phyloP scores from a whole-genome alignment of 2,329 filamentous ascomycete species.

The Penicillium olsonii region DNA sequence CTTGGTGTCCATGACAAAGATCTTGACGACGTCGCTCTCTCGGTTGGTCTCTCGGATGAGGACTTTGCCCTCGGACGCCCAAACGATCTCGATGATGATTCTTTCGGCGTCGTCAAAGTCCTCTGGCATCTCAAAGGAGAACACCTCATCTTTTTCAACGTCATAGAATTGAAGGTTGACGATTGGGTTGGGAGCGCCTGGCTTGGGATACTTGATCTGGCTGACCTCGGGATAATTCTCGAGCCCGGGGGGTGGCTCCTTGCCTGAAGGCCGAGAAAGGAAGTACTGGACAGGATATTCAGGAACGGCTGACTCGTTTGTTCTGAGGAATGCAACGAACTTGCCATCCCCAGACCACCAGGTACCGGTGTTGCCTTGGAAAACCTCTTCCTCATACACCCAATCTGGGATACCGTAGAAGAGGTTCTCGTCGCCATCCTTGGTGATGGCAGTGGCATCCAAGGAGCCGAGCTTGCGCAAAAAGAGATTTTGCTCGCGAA shows the following conservation, averaged over 20 bases:
- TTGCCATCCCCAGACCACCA: constrained; percentile 95
- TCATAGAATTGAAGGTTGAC: constrained; percentile 91
- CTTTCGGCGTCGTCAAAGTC: constrained; percentile 80
- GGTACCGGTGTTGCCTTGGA: constrained; percentile 75
- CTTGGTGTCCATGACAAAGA: constrained; percentile 79
- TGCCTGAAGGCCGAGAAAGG: constrained; percentile 79
- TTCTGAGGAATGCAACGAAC: constrained; percentile 87
- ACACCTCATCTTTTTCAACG: constrained; percentile 72
- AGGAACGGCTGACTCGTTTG: constrained; percentile 88
- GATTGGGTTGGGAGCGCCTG: constrained; percentile 87
- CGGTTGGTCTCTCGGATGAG: constrained; percentile 91
- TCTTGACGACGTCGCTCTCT: constrained; percentile 85
- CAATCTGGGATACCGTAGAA: constrained; percentile 98
- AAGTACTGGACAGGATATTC: constrained; percentile 95
- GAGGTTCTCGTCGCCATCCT: constrained; percentile 80
- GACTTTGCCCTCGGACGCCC: constrained; percentile 78
- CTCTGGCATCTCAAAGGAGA: constrained; percentile 73
- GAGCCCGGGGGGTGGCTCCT: constrained; percentile 66
- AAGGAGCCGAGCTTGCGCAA: constrained; percentile 67
- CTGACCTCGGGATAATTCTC: constrained; percentile 89
- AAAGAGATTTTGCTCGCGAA: constrained; percentile 85
- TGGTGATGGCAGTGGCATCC: constrained; percentile 71
- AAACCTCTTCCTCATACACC: constrained; percentile 91
- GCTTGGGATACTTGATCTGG: constrained; percentile 96
- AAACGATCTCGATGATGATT: constrained; percentile 89